A percentile compares a stretch with the other conserved stretches of the same genome.
These are phyloP conservation scores for Breviolum minutum DNA, from an alignment of 73 alveolate species.

Conservation along the genomic window DNA sequence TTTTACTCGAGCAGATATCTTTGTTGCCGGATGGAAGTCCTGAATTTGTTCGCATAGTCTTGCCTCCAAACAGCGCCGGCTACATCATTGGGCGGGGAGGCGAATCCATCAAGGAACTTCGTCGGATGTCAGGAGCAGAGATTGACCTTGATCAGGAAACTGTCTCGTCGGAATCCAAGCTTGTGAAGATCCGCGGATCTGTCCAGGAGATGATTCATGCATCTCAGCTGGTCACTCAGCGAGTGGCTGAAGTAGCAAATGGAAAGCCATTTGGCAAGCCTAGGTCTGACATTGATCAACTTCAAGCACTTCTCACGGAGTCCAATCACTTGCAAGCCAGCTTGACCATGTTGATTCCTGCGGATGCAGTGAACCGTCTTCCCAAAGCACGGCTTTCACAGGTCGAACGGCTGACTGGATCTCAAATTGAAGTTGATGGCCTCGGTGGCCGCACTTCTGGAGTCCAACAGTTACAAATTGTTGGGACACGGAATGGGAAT, in stretches of 20 bases:
- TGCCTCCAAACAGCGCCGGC: slow-evolving; percentile 54
- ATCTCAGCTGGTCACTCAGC: slow-evolving; percentile 22
- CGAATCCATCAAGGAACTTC: slow-evolving; percentile 35
- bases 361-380: slow-evolving; percentile 19
- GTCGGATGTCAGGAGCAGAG: slow-evolving; percentile 38
- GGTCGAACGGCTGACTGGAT: slow-evolving; percentile 39
- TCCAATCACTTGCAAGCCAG: slow-evolving; percentile 28
- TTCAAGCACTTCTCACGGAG: slow-evolving; percentile 26
- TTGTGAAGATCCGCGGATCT: slow-evolving; percentile 20
- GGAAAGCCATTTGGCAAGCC: background rate
- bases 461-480: slow-evolving; percentile 16
- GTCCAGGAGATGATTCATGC: background rate
- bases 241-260: background rate
- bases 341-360: slow-evolving; percentile 38
- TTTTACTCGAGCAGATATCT: slow-evolving; percentile 30
- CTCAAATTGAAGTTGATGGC: slow-evolving; percentile 33
- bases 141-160: background rate
- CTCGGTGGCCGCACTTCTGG: slow-evolving; percentile 53
- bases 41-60: slow-evolving; percentile 10
- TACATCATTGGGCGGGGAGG: slow-evolving; percentile 23
- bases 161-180: background rate
- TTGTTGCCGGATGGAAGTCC: slow-evolving; percentile 26
- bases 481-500: slow-evolving; percentile 25
- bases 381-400: slow-evolving; percentile 23
- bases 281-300: slow-evolving; percentile 27